Evolutionary conservation across 805 yeast genomes (phyloP), one percentile per base, ranked within the genome.

Genomic region (Isabelozyma gotoi): DNA sequence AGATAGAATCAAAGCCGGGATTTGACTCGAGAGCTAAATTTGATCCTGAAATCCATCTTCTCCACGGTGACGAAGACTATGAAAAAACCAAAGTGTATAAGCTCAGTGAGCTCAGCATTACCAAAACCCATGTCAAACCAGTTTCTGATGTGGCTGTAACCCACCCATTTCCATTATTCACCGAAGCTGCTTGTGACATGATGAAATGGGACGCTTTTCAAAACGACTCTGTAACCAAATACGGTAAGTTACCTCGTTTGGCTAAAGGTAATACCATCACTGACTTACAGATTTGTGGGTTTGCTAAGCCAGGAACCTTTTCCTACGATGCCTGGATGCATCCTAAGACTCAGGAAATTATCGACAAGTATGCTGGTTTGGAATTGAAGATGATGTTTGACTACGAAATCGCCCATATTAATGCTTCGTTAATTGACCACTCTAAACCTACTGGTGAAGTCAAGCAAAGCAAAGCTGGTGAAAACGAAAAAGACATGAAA

Each of bases 101-200:
- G 17, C 7, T 11, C 10, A 32, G 16, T 14, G 34, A 32, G 7
- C n/a, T 32, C 16, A 15, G 15, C 10, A 32, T 32, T 15, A 11
- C 12, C 18, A 32, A 32, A 43, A 65, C 71, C 1, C 71, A 65
- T 43, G 59, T 58, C 10, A 57, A 58, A 12, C 59, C 66, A 14
- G 57, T 65, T 27, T 55, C 63, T 21, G 62, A 69, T 19, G 58
- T 68, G 43, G 76, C 60, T 4, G 63, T 56, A 1, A 49, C 60
- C 4, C 58, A 60, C 38, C 62, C 67, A 2, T 62, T 62, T 38
- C 63, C 65, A 2, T 47, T 62, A 29, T 60, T 62, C 47, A 58
- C 64, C 11, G 57, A 58, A 34, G 65, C 59, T 38, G 67, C 67
- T 2, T 47, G 55, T 33, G 55, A 58, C 36, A 53, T 60, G 36